Percentiles rank a stretch among this genome's conserved stretches.
Conservation (phyloP, 768 basidiomycete genomes). For the Tylopilus plumbeoviolaceoides region DNA sequence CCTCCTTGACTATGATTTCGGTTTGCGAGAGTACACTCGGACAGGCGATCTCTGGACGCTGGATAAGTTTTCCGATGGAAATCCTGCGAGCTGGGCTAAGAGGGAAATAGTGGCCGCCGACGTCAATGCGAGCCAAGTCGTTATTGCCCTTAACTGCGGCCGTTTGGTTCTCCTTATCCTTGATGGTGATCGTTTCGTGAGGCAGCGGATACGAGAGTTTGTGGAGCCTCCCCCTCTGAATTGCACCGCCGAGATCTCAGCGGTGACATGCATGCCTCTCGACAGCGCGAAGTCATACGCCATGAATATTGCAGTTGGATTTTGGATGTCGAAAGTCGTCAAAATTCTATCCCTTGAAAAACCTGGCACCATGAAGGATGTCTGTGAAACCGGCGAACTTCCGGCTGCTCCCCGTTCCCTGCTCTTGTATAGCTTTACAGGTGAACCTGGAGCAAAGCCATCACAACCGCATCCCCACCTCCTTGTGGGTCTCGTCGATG, state of each 20-base stretch:
- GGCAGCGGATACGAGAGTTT: slow-evolving; percentile 22
- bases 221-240: slow-evolving; percentile 14
- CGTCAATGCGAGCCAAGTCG: slow-evolving; percentile 64
- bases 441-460: slow-evolving; percentile 31
- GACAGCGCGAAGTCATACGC: slow-evolving; percentile 46
- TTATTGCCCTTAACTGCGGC: slow-evolving; percentile 56
- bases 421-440: slow-evolving; percentile 58
- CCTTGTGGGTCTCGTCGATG: slow-evolving; percentile 73
- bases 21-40: slow-evolving; percentile 38
- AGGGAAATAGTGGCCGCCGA: slow-evolving; percentile 63
- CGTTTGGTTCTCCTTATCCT: slow-evolving; percentile 49
- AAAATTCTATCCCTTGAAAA: slow-evolving; percentile 46
- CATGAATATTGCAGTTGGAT: slow-evolving; percentile 55
- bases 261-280: slow-evolving; percentile 60
- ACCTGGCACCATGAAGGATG: slow-evolving; percentile 13
- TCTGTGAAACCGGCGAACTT: slow-evolving; percentile 31
- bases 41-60: slow-evolving; percentile 40
- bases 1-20: slow-evolving; percentile 53
- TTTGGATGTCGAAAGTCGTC: slow-evolving; percentile 69
- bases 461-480: slow-evolving; percentile 49
- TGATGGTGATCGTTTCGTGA: slow-evolving; percentile 36
- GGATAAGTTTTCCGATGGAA: slow-evolving; percentile 24
- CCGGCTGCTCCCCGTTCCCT: slow-evolving; percentile 43
- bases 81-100: slow-evolving; percentile 18
- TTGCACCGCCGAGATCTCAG: slow-evolving; percentile 54